phyloP scores from a whole-genome alignment of 352 stramenopile genomes.

The Achlya hypogyna region DNA sequence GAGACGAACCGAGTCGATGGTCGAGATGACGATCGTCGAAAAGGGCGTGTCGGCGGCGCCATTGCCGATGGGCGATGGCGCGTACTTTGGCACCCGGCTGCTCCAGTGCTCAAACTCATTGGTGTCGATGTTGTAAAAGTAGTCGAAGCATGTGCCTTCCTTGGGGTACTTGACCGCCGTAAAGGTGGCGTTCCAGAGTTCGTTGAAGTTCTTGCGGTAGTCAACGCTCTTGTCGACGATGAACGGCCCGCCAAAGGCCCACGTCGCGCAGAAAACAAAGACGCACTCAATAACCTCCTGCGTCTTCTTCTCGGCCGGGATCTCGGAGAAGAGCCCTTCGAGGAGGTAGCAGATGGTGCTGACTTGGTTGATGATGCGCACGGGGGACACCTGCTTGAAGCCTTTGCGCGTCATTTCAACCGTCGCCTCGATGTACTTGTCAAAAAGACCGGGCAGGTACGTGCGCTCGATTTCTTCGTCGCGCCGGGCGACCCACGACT shows the following conservation, averaged over 20 bases:
- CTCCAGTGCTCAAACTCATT: conserved; percentile 91
- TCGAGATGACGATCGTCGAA: conserved; percentile 94
- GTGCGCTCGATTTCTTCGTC: conserved; percentile 88
- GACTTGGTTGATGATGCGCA: conserved; percentile 93
- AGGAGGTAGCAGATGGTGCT: conserved; percentile 94
- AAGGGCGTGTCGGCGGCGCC: conserved; percentile 91
- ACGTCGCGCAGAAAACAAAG: conserved; percentile 95
- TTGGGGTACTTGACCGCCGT: conserved; percentile 91
- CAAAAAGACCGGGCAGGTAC: conserved; percentile 90
- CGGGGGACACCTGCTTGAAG: conserved; percentile 92
- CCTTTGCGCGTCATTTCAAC: conserved; percentile 90
- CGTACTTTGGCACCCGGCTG: conserved; percentile 88
- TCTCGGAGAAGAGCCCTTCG: conserved; percentile 83
- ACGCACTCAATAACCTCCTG: conserved; percentile 91
- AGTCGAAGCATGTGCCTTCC: conserved; percentile 95
- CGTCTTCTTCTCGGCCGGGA: conserved; percentile 86
- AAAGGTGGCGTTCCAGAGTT: conserved; percentile 73
- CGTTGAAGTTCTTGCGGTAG: conserved; percentile 86
- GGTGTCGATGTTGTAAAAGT: conserved; percentile 92
- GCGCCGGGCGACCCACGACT: conserved; percentile 91
- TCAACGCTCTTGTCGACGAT: conserved; percentile 88
- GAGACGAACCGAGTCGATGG: conserved; percentile 92
- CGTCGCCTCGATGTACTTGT: conserved; percentile 93
- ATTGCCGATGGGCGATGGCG: conserved; percentile 87
- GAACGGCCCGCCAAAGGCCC: conserved; percentile 94